phyloP scores from a whole-genome alignment of 2,329 filamentous ascomycete species.

The Talaromyces amestolkiae region DNA sequence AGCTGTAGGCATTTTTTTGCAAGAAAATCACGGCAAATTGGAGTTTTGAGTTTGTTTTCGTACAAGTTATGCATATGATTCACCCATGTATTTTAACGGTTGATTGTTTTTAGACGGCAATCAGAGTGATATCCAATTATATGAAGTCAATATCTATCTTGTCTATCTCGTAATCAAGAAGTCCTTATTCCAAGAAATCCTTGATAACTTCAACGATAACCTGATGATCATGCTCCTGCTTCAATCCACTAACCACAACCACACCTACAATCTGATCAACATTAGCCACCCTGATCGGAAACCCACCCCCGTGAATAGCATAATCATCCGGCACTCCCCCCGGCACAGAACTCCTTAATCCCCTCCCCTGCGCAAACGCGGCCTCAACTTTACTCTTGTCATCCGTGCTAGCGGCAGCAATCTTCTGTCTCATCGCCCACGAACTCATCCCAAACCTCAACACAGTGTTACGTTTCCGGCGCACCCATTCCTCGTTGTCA shows the following conservation, averaged over 20 bases:
- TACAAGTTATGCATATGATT: conserved; percentile 19
- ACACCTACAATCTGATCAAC: conserved; percentile 75
- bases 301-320: conserved; percentile 74
- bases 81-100: conserved; percentile 20
- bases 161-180: neutral
- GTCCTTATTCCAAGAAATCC: conserved; percentile 41
- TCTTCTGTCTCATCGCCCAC: conserved; percentile 70
- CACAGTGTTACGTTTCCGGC: conserved; percentile 69
- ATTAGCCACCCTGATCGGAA: conserved; percentile 68
- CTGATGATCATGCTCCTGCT: conserved; percentile 74
- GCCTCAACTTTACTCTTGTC: conserved; percentile 55
- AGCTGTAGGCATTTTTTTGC: conserved; percentile 61
- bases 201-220: conserved; percentile 69
- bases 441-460: conserved; percentile 67
- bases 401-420: conserved; percentile 29
- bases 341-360: conserved; percentile 54
- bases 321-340: conserved; percentile 54
- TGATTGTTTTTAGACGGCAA: conserved; percentile 20
- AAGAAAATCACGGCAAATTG: conserved; percentile 16
- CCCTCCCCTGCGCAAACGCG: conserved; percentile 64
- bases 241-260: conserved; percentile 72
- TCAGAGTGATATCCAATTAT: conserved; percentile 20
- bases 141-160: conserved; percentile 1
- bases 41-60: conserved; percentile 18
- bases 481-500: conserved; percentile 70